These are phyloP conservation scores for Aspergillus cavernicola DNA, from an alignment of 495 filamentous ascomycete species.

Conservation along the genomic window DNA sequence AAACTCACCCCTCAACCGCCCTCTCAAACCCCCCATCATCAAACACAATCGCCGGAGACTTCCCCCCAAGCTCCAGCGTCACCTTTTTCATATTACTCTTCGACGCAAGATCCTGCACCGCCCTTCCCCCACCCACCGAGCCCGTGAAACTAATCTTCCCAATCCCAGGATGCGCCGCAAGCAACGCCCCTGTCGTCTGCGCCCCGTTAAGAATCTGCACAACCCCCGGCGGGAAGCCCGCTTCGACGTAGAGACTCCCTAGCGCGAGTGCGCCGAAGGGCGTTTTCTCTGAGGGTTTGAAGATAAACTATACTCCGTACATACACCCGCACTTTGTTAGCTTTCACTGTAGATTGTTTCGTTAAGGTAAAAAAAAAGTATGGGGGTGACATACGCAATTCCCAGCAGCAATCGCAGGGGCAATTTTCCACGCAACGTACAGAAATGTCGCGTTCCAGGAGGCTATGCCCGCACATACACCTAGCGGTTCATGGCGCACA, in stretches of 20 bases:
- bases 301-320: slow-evolving; percentile 49
- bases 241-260: slow-evolving; percentile 60
- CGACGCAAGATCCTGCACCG: slow-evolving; percentile 22
- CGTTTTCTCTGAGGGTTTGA: slow-evolving; percentile 86
- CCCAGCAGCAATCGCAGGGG: slow-evolving; percentile 12
- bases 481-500: slow-evolving; percentile 14
- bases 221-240: slow-evolving; percentile 85
- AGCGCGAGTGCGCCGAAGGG: slow-evolving; percentile 65
- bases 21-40: slow-evolving; percentile 28
- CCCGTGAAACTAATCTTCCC: slow-evolving; percentile 24
- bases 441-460: slow-evolving; percentile 15
- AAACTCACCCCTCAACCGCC: slow-evolving; percentile 7
- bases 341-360: too few species aligned
- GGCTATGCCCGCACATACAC: slow-evolving; percentile 15
- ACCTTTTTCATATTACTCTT: slow-evolving; percentile 47
- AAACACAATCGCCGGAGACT: slow-evolving; percentile 36
- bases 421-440: slow-evolving; percentile 14
- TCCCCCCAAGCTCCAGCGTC: slow-evolving; percentile 39
- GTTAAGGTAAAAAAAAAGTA: not conserved
- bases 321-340: not conserved
- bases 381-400: not conserved
- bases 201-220: slow-evolving; percentile 80
- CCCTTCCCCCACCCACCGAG: slow-evolving; percentile 9
- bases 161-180: slow-evolving; percentile 16
- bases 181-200: slow-evolving; percentile 55